A percentile compares a stretch with the other conserved stretches of the same genome.
Evolutionary conservation across 2,329 filamentous ascomycete species (phyloP).

Genomic region (Ophiostoma sp.): DNA sequence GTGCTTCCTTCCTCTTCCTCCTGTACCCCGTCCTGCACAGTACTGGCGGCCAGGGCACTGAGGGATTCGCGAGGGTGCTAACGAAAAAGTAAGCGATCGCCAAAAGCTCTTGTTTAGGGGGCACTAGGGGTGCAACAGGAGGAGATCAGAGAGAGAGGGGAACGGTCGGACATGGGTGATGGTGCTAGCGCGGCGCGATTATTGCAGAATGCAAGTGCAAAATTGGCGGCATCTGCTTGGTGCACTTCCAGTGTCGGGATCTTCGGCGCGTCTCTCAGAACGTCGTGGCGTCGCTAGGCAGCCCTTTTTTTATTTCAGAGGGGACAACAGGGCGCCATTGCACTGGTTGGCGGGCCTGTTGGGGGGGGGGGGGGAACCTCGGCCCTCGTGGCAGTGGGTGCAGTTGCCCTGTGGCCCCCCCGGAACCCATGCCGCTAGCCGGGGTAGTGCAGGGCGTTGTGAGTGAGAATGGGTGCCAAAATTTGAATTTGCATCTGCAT

Average conservation of each 20-base stretch:
- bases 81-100: conserved; percentile 5
- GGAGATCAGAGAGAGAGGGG: not conserved
- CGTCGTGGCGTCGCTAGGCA: not conserved
- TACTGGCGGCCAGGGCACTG: not conserved
- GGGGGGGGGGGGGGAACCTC: too few relatives aligned
- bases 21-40: not conserved
- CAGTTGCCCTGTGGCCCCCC: not conserved
- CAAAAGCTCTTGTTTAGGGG: not conserved
- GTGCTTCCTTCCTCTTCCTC: not conserved
- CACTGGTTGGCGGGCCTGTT: not conserved
- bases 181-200: not conserved
- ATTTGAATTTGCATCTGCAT: conserved; percentile 7
- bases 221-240: not conserved
- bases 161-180: not conserved
- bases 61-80: not conserved
- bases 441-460: not conserved
- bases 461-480: not conserved
- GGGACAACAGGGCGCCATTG: not conserved
- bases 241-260: not conserved
- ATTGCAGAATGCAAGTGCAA: not conserved
- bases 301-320: not conserved
- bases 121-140: not conserved
- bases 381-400: conserved; percentile 15
- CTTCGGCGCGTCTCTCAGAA: conserved; percentile 12
- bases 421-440: not conserved